Conservation (phyloP, 371 early-diverging fungal genomes). For the Mortierella sp. region DNA sequence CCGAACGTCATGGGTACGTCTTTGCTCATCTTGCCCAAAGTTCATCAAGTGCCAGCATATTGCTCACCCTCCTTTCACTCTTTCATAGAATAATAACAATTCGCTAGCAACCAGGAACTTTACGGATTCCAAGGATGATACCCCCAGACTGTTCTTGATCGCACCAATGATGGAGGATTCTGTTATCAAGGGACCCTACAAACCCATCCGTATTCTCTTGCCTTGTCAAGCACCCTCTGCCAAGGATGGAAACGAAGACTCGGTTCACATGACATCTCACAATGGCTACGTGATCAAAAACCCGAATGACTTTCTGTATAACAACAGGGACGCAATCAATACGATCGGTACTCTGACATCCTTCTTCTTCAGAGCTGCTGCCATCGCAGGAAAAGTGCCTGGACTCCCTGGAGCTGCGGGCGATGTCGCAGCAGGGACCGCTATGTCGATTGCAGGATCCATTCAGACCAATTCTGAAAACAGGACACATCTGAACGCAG, state of each 20-base stretch:
- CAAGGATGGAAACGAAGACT: slow-evolving; percentile 2
- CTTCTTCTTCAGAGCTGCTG: slow-evolving; percentile 3
- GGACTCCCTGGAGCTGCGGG: not conserved
- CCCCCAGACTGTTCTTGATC: slow-evolving; percentile 13
- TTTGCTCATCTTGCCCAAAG: too few relatives aligned
- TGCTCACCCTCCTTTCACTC: not conserved
- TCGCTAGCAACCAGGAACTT: slow-evolving; percentile 6
- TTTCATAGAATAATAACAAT: not conserved
- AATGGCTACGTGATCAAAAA: slow-evolving; percentile 19
- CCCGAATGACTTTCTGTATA: slow-evolving; percentile 17
- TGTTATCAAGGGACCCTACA: slow-evolving; percentile 11
- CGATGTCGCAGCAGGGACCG: not conserved
- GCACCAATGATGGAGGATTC: slow-evolving; percentile 20
- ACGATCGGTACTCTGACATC: slow-evolving; percentile 4
- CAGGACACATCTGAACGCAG: slow-evolving; percentile 7
- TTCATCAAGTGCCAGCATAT: too few relatives aligned
- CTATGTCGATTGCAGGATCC: not conserved
- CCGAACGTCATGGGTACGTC: too few relatives aligned
- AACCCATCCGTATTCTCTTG: slow-evolving; percentile 12
- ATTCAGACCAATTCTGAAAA: not conserved
- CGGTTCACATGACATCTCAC: slow-evolving; percentile 21
- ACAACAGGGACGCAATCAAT: slow-evolving; percentile 16
- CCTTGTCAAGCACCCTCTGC: slow-evolving; percentile 17
- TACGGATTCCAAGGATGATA: slow-evolving; percentile 11
- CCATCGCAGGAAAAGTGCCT: not conserved